Percentiles rank a stretch among this genome's conserved stretches.
Conservation (phyloP, 2,329 filamentous ascomycete genomes). For the Colletotrichum acutatum region DNA sequence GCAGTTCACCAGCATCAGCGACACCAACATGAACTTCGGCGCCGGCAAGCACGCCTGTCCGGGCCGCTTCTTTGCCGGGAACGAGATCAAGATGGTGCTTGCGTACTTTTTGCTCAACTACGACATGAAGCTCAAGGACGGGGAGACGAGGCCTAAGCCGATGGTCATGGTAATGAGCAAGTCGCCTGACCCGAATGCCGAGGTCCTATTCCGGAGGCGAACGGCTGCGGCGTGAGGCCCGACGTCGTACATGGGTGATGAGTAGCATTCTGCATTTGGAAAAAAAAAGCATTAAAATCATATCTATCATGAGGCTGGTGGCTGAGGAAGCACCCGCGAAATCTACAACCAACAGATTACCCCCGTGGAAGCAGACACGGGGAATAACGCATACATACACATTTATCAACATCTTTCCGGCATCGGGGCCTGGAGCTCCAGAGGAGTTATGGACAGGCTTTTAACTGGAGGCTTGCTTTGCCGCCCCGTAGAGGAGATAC, state of each 20-base stretch:
- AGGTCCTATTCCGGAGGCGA: constrained; percentile 53
- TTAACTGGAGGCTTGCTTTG: background rate
- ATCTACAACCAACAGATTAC: background rate
- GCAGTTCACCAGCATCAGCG: constrained; percentile 55
- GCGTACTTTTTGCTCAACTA: constrained; percentile 55
- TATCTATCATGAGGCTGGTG: background rate
- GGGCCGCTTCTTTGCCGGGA: constrained; percentile 59
- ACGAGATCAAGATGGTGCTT: constrained; percentile 58
- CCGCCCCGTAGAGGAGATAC: constrained; percentile 25
- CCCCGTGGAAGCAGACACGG: background rate
- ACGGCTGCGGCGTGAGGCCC: constrained; percentile 29
- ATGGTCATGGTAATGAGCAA: constrained; percentile 54
- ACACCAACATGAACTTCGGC: constrained; percentile 59
- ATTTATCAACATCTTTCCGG: background rate
- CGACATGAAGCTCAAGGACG: constrained; percentile 52
- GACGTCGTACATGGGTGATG: no score
- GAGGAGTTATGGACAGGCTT: background rate
- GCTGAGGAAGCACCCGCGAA: background rate
- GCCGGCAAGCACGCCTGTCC: constrained; percentile 60
- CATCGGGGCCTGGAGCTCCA: constrained; percentile 29
- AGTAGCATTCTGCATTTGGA: background rate
- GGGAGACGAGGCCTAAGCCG: constrained; percentile 50
- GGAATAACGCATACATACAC: background rate
- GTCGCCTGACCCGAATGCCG: constrained; percentile 51
- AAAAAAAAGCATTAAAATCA: background rate